Base-by-base conservation (phyloP, 2,329 filamentous ascomycete genomes). In the Biscogniauxia mediterranea region DNA sequence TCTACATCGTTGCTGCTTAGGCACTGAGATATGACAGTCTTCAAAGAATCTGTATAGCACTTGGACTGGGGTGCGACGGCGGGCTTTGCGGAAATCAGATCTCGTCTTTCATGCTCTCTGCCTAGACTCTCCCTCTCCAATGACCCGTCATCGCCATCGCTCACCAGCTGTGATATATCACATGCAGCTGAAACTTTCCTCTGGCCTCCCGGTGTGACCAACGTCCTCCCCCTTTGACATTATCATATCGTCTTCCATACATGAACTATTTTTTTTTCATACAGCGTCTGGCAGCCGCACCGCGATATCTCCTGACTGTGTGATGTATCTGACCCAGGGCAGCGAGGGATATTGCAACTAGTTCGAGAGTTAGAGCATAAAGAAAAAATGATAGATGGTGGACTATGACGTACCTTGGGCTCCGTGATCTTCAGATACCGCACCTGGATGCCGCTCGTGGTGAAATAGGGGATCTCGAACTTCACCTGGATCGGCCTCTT, bases 391-490 rank as follows among this genome's bases (percentile, higher is more conserved):
- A 26, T 20, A 32, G 23, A 26, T 26, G 32, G n/a, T 17, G 15
- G 15, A 20, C 6, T 13, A 9, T 19, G 52, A 77, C 86, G 72
- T 81, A 97, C 94, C 92, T 99, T 99, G 54, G 95, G 95, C 79
- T 99, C 95, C 66, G 96, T 98, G 73, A 99, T 99, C 85, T 99
- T 99, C 76, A 99, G 79, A 77, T 99, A 99, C 72, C 95, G 87
- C 71, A 99, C 95, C 78, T 99, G 96, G 69, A 99, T 99, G 66
- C 95, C 95, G 79, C 91, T 96, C 2, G 96, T 99, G n/a, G 95
- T 99, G 76, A 99, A 99, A 79, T 99, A 99, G n/a, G 95, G 95
- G 74, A 99, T 99, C 81, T 99, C 95, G 76, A 99, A 99, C 81
- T 99, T 99, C 80, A 99, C 95, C 77, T 93, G 94, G 72, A 99